A percentile compares a stretch with the other conserved stretches of the same genome.
Evolutionary conservation across 768 basidiomycete species (phyloP).

Genomic region (Paxillus rubicundulus): DNA sequence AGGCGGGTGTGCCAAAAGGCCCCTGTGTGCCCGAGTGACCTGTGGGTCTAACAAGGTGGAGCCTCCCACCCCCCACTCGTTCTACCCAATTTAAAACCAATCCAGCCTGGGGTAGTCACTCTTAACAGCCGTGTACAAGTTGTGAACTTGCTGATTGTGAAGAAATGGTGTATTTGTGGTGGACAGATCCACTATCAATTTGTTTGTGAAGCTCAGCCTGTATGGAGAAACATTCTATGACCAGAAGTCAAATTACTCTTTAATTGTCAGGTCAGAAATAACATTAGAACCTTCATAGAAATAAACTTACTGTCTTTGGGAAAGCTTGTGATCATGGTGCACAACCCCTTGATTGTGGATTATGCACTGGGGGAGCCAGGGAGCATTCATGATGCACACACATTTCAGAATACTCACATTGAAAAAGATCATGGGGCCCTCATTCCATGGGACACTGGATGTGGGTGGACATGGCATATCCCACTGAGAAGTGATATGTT

Average conservation of each 20-base stretch:
- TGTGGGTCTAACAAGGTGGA: no score
- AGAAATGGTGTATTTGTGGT: conserved; percentile 35
- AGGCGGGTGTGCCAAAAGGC: no score
- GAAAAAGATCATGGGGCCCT: not conserved
- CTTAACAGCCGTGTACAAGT: no score
- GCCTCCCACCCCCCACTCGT: no score
- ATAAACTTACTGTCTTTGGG: not conserved
- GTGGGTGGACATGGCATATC: conserved; percentile 14
- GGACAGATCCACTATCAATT: conserved; percentile 33
- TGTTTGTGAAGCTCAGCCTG: conserved; percentile 7
- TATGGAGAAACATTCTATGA: conserved; percentile 12
- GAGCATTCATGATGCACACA: conserved; percentile 9
- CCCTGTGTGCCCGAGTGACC: no score
- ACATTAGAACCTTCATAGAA: no score
- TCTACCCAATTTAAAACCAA: no score
- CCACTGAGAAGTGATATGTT: not conserved
- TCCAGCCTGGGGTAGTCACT: no score
- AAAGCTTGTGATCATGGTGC: conserved; percentile 1
- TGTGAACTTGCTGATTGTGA: conserved; percentile 21
- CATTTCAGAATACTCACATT: conserved; percentile 3
- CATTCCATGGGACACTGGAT: conserved; percentile 7
- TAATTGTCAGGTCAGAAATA: conserved; percentile 16
- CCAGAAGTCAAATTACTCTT: conserved; percentile 14
- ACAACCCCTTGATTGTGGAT: conserved; percentile 5
- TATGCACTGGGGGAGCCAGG: conserved; percentile 7